Evolutionary conservation across 2,329 filamentous ascomycete genomes (phyloP), one percentile per base, ranked within the genome.

Genomic region (Ophiostoma sp.): DNA sequence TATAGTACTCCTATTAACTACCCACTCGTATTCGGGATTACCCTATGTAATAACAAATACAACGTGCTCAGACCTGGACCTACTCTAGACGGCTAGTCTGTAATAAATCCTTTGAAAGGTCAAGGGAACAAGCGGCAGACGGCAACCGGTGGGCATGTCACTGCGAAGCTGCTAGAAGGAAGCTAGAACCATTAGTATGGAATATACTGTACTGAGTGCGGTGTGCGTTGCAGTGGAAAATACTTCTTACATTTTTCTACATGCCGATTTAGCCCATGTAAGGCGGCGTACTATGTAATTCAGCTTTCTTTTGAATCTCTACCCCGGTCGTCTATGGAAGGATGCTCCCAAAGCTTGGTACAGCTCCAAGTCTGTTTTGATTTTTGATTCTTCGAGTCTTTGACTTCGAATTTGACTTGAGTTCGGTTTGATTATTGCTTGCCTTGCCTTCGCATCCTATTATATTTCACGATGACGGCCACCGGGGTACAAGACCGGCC

Each of bases 381-480:
- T 15, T 41, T 20, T 48, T 48, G 11, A 44, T 20, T 17, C 17
- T 36, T 36, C 4, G 35, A 3, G 35, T 36, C 10, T 36, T 36
- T 8, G 10, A 36, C 6, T 36, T 36, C 27, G 27, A 31, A 7
- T 48, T 17, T 48, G 15, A 15, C 6, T 23, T 11, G 27, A 62
- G 15, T 31, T 62, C 23, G 15, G 57, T 4, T n/a, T 36, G 8
- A 6, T 36, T 36, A 17, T 33, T 64, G 31, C 4, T 64, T 36
- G 27, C 23, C 5, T 36, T 65, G 20, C 5, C 7, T n/a, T 17
- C 5, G 8, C 17, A 36, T 65, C n/a, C 10, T 35, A 8, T 8
- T 65, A 39, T 65, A n/a, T n/a, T n/a, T 65, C 62, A 39, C 62
- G 15, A 65, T 39, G 62, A 27, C 33, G 17, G 35, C 62, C 62